Conservation (phyloP, 1,139 yeast genomes). For the Magnusiomyces ingens region DNA sequence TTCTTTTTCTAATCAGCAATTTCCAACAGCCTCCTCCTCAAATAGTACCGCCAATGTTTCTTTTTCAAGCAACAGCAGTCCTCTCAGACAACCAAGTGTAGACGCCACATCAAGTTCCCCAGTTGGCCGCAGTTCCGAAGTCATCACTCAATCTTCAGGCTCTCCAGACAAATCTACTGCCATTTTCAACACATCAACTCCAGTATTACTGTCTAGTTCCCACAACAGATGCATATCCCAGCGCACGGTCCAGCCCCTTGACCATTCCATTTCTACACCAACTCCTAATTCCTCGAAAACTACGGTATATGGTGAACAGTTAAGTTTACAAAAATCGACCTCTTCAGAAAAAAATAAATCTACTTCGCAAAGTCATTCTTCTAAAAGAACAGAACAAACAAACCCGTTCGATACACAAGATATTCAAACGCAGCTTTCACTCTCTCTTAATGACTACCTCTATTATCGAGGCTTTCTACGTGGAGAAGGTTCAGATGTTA, state of each 20-base stretch:
- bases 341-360: neutral
- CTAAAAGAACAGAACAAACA: neutral
- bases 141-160: neutral
- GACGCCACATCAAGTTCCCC: neutral
- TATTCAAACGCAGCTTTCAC: conserved; percentile 8
- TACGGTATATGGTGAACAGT: neutral
- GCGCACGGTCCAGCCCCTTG: neutral
- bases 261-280: neutral
- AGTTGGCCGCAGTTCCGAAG: neutral
- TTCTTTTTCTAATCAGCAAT: neutral
- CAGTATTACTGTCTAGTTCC: neutral
- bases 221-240: neutral
- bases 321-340: neutral
- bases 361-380: neutral
- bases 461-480: conserved; percentile 37
- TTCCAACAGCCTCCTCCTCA: neutral
- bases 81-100: neutral
- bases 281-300: neutral
- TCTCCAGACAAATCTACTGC: neutral
- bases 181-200: neutral
- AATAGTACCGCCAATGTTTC: neutral
- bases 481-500: conserved; percentile 45
- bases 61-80: too few relatives aligned
- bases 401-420: neutral
- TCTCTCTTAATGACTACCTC: conserved; percentile 30